Evolutionary conservation across 768 basidiomycete genomes (phyloP), one percentile per base, ranked within the genome.

Genomic region (Podaxis sp.): DNA sequence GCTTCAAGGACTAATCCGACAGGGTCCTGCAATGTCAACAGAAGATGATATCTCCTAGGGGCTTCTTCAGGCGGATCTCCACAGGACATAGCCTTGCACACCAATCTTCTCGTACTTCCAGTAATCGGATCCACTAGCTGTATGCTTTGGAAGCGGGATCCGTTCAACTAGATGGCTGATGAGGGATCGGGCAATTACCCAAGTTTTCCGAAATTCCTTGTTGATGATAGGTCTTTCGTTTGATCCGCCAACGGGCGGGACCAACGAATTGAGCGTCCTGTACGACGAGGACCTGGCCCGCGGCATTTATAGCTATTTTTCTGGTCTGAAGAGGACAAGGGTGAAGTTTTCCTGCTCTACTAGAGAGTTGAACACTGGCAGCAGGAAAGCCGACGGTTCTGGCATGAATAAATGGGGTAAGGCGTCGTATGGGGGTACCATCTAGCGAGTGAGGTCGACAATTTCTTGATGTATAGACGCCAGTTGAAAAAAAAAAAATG

Each of bases 81-180:
- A 65, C 65, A 57, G 74, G 73, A 49, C 70, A 63, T 74, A 78
- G 11, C 77, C 77, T 52, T 75, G 72, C 11, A 79, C 73, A 30
- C 76, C 71, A 12, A 73, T 72, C 66, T 77, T 70, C 48, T 65
- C 61, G 41, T 66, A 67, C 53, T 69, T 67, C 2, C 61, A 63
- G 33, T 69, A 59, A 1, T 60, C 64, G 4, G 64, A 60, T 15
- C 56, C 46, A 8, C 54, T 55, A 10, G 49, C 50, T 13, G 33
- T 26, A 1, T 52, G 44, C 40, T 46, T 61, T 8, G 69, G 68
- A 15, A 74, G 57, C 44, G 77, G 67, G 24, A 80, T 57, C 12
- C 77, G 67, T 28, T 78, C 74, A 17, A 76, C 75, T 13, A 76
- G 74, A 58, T 70, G 71, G n/a, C 72, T 67, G 15, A 77, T 78